These are phyloP conservation scores for Candida chauliodis DNA, from an alignment of 805 yeast genomes.

Conservation along the genomic window DNA sequence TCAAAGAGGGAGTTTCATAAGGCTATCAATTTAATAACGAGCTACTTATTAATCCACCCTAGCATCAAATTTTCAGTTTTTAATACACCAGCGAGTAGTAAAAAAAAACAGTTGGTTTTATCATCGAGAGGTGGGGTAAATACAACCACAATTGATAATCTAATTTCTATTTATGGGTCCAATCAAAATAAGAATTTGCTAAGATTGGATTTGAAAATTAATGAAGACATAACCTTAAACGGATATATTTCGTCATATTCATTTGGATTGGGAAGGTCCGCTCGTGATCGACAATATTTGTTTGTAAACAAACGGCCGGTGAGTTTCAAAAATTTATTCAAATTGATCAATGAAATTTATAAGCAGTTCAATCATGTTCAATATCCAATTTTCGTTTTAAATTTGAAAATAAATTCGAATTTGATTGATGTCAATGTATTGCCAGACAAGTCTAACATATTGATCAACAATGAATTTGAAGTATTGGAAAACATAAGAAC, in stretches of 20 bases:
- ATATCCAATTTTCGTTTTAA: slow-evolving; percentile 63
- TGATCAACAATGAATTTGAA: slow-evolving; percentile 63
- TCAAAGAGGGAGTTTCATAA: slow-evolving; percentile 68
- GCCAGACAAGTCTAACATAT: slow-evolving; percentile 79
- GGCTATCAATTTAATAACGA: slow-evolving; percentile 59
- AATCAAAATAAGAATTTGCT: slow-evolving; percentile 57
- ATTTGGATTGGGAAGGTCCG: slow-evolving; percentile 64
- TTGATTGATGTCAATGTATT: slow-evolving; percentile 82
- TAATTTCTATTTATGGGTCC: slow-evolving; percentile 69
- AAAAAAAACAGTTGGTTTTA: slow-evolving; percentile 50
- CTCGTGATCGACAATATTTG: slow-evolving; percentile 71
- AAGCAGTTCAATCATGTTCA: slow-evolving; percentile 69
- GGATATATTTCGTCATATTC: slow-evolving; percentile 78
- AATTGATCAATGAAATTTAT: slow-evolving; percentile 70
- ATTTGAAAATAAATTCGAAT: slow-evolving; percentile 51
- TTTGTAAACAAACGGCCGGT: slow-evolving; percentile 80
- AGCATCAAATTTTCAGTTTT: slow-evolving; percentile 58
- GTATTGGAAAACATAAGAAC: slow-evolving; percentile 54
- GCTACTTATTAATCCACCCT: slow-evolving; percentile 60
- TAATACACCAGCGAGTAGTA: slow-evolving; percentile 35
- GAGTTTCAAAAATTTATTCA: slow-evolving; percentile 48
- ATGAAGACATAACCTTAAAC: slow-evolving; percentile 31
- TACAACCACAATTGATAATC: slow-evolving; percentile 41
- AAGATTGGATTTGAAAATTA: slow-evolving; percentile 42
- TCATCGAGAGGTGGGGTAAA: slow-evolving; percentile 56